Evolutionary conservation across 768 basidiomycete genomes (phyloP).

Genomic region (Suillus variegatus): DNA sequence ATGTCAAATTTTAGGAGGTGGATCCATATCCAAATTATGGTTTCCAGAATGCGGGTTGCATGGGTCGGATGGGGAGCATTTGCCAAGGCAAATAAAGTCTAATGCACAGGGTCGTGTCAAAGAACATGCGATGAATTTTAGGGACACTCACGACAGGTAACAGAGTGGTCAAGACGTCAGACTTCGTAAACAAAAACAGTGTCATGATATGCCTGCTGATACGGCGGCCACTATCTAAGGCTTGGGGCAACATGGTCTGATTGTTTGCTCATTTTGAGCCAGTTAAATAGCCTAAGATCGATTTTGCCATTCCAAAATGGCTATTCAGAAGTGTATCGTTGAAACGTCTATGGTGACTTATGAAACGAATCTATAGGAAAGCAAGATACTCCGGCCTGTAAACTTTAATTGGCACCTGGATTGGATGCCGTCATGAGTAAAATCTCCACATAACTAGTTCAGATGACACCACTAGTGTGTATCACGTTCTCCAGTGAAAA

Average conservation of each 20-base stretch:
- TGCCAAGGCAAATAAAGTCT: constrained; percentile 29
- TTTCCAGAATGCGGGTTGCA: constrained; percentile 15
- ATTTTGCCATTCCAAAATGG: not conserved
- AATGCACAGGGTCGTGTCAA: not conserved
- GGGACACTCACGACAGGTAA: constrained; percentile 9
- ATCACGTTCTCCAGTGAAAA: too few relatives aligned
- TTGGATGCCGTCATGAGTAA: not conserved
- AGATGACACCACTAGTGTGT: too few relatives aligned
- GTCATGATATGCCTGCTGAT: constrained; percentile 14
- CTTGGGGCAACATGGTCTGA: constrained; percentile 3
- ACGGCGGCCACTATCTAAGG: not conserved
- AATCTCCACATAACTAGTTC: not conserved
- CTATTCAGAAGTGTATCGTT: not conserved
- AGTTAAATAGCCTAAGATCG: not conserved
- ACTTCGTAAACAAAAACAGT: constrained; percentile 12
- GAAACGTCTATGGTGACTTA: not conserved
- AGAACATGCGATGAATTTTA: not conserved
- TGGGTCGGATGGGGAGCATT: constrained; percentile 22
- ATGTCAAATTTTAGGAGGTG: constrained; percentile 40
- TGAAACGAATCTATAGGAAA: not conserved
- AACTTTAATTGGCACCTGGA: too few relatives aligned
- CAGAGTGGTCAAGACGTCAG: constrained; percentile 9
- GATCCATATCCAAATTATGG: constrained; percentile 40
- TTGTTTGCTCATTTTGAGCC: not conserved
- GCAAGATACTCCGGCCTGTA: not conserved